Conservation (phyloP, 495 filamentous ascomycete genomes). For the Hypoxylon lenormandii region DNA sequence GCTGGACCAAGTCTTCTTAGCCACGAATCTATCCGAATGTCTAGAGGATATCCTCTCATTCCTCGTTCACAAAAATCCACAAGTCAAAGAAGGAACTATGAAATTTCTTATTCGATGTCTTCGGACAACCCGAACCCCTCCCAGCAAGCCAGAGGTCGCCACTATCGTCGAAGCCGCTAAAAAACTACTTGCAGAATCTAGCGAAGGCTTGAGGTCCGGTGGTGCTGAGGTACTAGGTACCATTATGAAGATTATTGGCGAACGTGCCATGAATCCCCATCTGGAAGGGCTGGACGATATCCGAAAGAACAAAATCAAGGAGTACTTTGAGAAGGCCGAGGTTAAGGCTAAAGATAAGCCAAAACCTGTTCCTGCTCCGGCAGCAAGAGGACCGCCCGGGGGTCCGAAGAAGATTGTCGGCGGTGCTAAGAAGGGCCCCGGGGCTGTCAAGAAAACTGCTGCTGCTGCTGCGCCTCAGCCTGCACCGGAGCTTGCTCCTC, state of each 20-base stretch:
- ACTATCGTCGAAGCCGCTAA: slow-evolving; percentile 86
- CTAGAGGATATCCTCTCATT: slow-evolving; percentile 88
- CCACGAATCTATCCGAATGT: slow-evolving; percentile 83
- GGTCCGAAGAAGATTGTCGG: slow-evolving; percentile 62
- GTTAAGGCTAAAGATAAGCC: slow-evolving; percentile 98
- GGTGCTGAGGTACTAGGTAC: slow-evolving; percentile 93
- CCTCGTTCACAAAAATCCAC: slow-evolving; percentile 93
- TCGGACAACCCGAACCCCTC: slow-evolving; percentile 82
- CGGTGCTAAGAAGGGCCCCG: slow-evolving; percentile 57
- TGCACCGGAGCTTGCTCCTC: slow-evolving; percentile 60
- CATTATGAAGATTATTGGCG: slow-evolving; percentile 98
- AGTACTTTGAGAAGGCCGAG: slow-evolving; percentile 89
- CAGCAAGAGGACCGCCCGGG: slow-evolving; percentile 69
- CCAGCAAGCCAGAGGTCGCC: slow-evolving; percentile 82
- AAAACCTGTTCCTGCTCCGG: slow-evolving; percentile 79
- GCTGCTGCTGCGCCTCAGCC: slow-evolving; percentile 60
- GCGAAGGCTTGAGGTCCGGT: slow-evolving; percentile 82
- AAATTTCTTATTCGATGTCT: slow-evolving; percentile 90
- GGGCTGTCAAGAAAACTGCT: slow-evolving; percentile 59
- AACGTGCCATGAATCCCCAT: slow-evolving; percentile 94
- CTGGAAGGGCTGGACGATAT: slow-evolving; percentile 97
- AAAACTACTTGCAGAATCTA: slow-evolving; percentile 89
- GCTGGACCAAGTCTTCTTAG: slow-evolving; percentile 84
- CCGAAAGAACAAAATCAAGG: slow-evolving; percentile 93
- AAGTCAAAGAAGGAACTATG: slow-evolving; percentile 93